These are phyloP conservation scores for Mortierella sp. DNA, from an alignment of 371 early-diverging fungal species.

Conservation along the genomic window DNA sequence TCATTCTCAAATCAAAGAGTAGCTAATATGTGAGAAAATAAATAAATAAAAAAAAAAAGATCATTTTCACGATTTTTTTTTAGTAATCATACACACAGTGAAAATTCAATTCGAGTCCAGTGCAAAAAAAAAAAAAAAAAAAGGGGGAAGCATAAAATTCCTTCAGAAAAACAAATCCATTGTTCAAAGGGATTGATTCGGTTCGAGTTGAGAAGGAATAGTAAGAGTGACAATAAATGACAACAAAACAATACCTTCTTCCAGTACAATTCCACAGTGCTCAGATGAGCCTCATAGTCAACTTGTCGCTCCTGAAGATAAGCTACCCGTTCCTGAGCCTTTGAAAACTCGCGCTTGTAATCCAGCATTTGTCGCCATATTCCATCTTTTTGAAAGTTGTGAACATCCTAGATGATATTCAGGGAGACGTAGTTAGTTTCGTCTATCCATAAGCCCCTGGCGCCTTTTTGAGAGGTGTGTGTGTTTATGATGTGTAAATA, in stretches of 20 bases:
- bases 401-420: slow-evolving; percentile 23
- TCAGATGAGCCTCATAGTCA: slow-evolving; percentile 48
- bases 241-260: slow-evolving; percentile 38
- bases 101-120: too few relatives aligned
- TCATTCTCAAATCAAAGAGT: slow-evolving; percentile 46
- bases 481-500: not conserved
- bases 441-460: too few relatives aligned
- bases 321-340: slow-evolving; percentile 54
- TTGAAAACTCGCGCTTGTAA: slow-evolving; percentile 71
- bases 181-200: too few relatives aligned
- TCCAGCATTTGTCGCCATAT: slow-evolving; percentile 86
- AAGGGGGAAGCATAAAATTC: too few relatives aligned
- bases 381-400: slow-evolving; percentile 81
- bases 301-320: slow-evolving; percentile 58
- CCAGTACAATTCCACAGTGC: slow-evolving; percentile 53
- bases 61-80: not conserved
- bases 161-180: too few relatives aligned
- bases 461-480: not conserved
- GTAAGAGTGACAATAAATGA: not conserved
- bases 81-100: too few relatives aligned
- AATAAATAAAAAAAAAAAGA: not conserved
- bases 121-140: not conserved
- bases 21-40: slow-evolving; percentile 29
- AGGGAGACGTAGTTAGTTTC: not conserved
- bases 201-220: too few relatives aligned